A percentile compares a stretch with the other conserved stretches of the same genome.
phyloP scores from a whole-genome alignment of 768 basidiomycete genomes.

The Chalciporus chontae region DNA sequence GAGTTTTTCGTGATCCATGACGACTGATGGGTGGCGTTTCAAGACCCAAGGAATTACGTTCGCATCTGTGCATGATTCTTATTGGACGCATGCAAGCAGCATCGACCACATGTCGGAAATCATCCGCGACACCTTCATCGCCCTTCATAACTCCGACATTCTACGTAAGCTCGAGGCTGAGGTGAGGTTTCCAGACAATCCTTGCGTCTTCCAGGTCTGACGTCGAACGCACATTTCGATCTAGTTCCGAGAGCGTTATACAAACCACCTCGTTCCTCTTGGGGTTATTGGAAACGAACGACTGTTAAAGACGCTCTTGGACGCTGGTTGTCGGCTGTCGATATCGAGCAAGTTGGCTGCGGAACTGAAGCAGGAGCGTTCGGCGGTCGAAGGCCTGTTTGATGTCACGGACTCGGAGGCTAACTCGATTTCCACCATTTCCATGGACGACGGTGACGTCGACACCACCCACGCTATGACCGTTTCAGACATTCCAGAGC shows the following conservation, averaged over 20 bases:
- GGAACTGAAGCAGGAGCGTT: constrained; percentile 14
- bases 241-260: constrained; percentile 77
- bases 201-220: not conserved
- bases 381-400: constrained; percentile 32
- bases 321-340: constrained; percentile 44
- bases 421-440: constrained; percentile 30
- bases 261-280: constrained; percentile 64
- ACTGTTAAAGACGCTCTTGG: constrained; percentile 39
- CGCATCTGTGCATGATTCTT: constrained; percentile 97
- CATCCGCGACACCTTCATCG: constrained; percentile 92
- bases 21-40: constrained; percentile 4
- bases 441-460: constrained; percentile 1
- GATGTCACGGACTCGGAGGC: constrained; percentile 36
- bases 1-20: not conserved
- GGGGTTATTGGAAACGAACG: constrained; percentile 37
- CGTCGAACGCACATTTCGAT: not conserved
- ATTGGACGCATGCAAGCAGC: constrained; percentile 92
- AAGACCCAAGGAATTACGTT: constrained; percentile 77
- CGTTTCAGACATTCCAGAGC: constrained; percentile 5
- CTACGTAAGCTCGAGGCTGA: constrained; percentile 69
- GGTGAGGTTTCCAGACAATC: constrained; percentile 39
- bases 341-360: constrained; percentile 40
- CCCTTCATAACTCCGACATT: constrained; percentile 85
- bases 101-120: constrained; percentile 86
- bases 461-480: not conserved